Conservation (phyloP, 148 eudicot genomes). For the Salicornia ramosissima region DNA sequence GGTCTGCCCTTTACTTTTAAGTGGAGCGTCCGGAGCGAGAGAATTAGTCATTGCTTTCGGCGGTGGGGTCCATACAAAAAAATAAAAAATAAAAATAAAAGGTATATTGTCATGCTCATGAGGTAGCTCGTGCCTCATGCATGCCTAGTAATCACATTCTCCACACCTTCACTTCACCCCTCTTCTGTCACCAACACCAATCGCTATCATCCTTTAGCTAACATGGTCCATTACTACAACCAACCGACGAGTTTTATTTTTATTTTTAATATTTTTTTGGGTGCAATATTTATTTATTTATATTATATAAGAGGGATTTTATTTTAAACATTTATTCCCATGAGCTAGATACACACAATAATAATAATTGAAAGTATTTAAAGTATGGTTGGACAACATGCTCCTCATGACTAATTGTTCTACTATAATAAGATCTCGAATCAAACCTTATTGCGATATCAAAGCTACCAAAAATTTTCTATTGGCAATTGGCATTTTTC, state of each 20-base stretch:
- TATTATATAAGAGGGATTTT: background rate
- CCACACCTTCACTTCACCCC: constrained; percentile 7
- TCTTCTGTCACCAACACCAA: no score
- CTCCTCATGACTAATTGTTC: background rate
- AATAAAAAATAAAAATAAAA: no score
- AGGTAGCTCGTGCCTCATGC: constrained; percentile 4
- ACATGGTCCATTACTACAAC: no score
- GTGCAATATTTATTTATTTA: background rate
- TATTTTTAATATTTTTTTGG: no score
- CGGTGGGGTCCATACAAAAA: no score
- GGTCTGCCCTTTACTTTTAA: no score
- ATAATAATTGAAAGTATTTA: background rate
- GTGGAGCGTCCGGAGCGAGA: no score
- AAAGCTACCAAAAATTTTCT: background rate
- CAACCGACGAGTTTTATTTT: constrained; percentile 6
- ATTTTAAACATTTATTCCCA: background rate
- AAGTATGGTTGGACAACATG: background rate
- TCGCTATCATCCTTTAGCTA: background rate
- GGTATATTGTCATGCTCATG: constrained; percentile 6
- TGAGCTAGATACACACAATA: background rate
- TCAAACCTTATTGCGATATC: background rate
- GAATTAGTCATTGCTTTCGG: no score
- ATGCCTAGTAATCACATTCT: background rate
- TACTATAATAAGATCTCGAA: background rate
- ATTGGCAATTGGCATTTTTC: no score